Conservation (phyloP, 805 yeast species). For the Lipomyces spencermartinsiae region DNA sequence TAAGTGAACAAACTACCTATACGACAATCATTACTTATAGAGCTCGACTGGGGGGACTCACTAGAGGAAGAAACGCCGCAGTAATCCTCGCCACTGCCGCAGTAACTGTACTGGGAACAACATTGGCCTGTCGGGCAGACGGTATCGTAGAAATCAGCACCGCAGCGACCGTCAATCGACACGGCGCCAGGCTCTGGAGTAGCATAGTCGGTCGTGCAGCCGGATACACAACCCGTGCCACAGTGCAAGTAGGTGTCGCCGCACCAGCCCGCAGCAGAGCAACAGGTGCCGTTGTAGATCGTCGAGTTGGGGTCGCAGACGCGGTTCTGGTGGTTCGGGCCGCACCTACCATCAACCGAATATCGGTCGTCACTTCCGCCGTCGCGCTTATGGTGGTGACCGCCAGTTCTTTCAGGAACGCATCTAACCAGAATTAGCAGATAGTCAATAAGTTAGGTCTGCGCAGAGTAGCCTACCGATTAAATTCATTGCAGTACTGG, state of each 20-base stretch:
- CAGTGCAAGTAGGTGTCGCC: conserved; percentile 25
- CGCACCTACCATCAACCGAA: conserved; percentile 27
- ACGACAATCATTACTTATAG: background rate
- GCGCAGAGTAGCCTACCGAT: background rate
- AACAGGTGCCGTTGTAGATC: conserved; percentile 24
- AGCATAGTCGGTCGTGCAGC: conserved; percentile 20
- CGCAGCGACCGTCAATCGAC: conserved; percentile 33
- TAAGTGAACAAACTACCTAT: background rate
- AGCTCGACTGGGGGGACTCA: background rate
- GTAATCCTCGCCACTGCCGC: conserved; percentile 22
- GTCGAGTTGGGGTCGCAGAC: conserved; percentile 18
- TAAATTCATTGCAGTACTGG: conserved; percentile 15
- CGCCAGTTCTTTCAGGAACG: background rate
- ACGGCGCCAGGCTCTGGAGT: conserved; percentile 1
- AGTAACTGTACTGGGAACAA: conserved; percentile 32
- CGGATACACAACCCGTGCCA: conserved; percentile 24
- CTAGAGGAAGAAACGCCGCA: conserved; percentile 18
- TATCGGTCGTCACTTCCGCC: background rate
- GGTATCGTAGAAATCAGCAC: conserved; percentile 19
- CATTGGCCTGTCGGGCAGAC: conserved; percentile 27
- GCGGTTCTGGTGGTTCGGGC: conserved; percentile 9
- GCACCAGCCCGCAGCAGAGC: conserved; percentile 30
- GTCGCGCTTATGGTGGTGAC: background rate
- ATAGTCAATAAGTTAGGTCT: background rate
- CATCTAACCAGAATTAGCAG: conserved; percentile 8